Base-by-base conservation (phyloP, 148 eudicot species). In the Camellia japonica region DNA sequence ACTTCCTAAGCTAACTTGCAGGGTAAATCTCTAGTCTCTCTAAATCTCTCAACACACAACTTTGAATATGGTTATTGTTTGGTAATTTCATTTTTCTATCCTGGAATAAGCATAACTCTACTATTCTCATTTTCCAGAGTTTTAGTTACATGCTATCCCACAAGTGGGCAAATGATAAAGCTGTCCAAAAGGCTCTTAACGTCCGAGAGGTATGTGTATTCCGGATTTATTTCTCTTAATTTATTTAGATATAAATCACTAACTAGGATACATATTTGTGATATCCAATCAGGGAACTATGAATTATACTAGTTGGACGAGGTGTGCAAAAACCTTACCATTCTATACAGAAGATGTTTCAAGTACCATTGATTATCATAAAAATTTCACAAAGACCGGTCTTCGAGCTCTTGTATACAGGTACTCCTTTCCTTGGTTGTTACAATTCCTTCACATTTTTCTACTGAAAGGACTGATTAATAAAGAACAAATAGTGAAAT, bases 321-420 rank as follows among this genome's bases (percentile, higher is more conserved):
- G 86, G 58, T 84, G 86, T 76, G 74, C 68, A 7, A 44, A 63
- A 44, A 44, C 73, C 63, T 15, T 76, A 64, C 55, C 80, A 20
- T 80, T 52, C 42, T 78, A 78, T 73, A 76, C 69, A 3, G 18
- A 56, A 47, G 54, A 73, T 16, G n/a, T 66, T 2, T 9, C 73
- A 59, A 81, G 71, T 60, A 79, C 63, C n/a, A 59, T 84, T 77
- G 76, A 79, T 62, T 81, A 80, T 59, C 86, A 84, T 65, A 41
- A 78, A 67, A 84, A 68, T 56, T 84, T 84, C 2, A 43, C 81
- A 38, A 51, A 61, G 56, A 77, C 71, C 38, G 76, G 64, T 38
- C 81, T 84, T 55, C 79, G 80, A 56, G 84, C 75, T 9, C 79
- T 84, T 12, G 49, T 84, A 14, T 84, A 77, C 77, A 84, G 86